These are phyloP conservation scores for Hypericum perforatum DNA, from an alignment of 345 rosid species.

Conservation along the genomic window DNA sequence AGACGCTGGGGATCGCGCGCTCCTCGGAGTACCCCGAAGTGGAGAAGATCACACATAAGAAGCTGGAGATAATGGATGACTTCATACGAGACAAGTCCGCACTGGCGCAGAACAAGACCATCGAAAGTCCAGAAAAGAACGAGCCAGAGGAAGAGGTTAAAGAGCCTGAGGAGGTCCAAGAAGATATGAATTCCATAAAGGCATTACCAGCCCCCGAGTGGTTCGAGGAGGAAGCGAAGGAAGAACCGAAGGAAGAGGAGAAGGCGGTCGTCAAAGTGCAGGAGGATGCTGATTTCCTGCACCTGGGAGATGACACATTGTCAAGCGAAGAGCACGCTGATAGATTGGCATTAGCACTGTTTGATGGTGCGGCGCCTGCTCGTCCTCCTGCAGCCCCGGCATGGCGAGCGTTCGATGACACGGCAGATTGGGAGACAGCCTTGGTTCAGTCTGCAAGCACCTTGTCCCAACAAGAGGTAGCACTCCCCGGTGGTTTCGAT, in stretches of 20 bases:
- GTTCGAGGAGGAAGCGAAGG: conserved; percentile 15
- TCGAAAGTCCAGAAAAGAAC: conserved; percentile 7
- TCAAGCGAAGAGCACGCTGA: conserved; percentile 34
- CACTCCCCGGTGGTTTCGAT: conserved; percentile 45
- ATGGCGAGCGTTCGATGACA: conserved; percentile 69
- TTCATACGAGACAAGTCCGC: conserved; percentile 4
- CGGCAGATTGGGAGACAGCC: conserved; percentile 70
- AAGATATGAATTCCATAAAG: conserved; percentile 42
- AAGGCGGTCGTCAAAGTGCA: conserved; percentile 7
- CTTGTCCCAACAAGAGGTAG: conserved; percentile 26
- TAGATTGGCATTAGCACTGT: conserved; percentile 48
- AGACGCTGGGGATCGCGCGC: conserved; percentile 42
- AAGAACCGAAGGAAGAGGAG: conserved; percentile 18
- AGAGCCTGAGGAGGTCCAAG: conserved; percentile 3
- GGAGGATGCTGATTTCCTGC: conserved; percentile 46
- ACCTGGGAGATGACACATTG: conserved; percentile 34
- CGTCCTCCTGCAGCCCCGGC: conserved; percentile 4
- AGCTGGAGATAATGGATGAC: conserved; percentile 5
- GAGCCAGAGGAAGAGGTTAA: conserved; percentile 17
- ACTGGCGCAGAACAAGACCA: neutral
- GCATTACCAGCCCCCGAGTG: conserved; percentile 55
- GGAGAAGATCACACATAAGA: conserved; percentile 1
- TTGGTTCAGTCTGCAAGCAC: conserved; percentile 56
- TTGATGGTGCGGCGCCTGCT: conserved; percentile 33
- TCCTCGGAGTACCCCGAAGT: conserved; percentile 3